Evolutionary conservation across 805 yeast genomes (phyloP), one percentile per base, ranked within the genome.

Genomic region (Tanozyma kutaoensis): DNA sequence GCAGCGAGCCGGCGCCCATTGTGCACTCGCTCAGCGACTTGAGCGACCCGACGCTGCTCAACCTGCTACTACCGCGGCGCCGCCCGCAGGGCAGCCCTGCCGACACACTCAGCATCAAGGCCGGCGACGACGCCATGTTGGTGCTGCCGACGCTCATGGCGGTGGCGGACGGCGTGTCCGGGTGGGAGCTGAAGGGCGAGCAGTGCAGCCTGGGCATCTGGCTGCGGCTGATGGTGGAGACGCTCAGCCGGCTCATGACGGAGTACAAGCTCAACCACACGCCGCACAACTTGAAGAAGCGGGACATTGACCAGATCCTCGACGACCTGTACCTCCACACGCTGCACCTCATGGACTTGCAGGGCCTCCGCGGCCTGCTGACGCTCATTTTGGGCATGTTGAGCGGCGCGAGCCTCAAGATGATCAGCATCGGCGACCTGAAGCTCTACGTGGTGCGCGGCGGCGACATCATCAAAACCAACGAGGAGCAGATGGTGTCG

Each of bases 51-150:
- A 45, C 70, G 1, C 60, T 52, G 28, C 44, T 65, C 20, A 58
- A 64, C 17, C 36, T 64, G 12, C 48, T 68, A 24, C 42, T 58
- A 15, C 74, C 73, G 3, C 50, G 62, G 34, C 48, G 73, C 42
- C 40, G 72, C 29, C 64, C 71, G 1, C 62, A 59, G 24, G 72
- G 72, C 3, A 62, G 68, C 14, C 70, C 71, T 0, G 54, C 51
- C 10, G 73, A 67, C 35, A 68, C 75, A 0, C 42, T 67, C 4
- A 60, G 69, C 6, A 56, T 68, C 24, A 62, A 62, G 34, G 67
- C 66, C 14, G 74, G 75, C 1, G 75, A 68, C 34, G 75, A 68
- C 38, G 72, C 75, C 7, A 64, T 68, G 71, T 46, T 68, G 23
- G 63, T 66, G 2, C 61, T 69, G 3, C 70, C 72, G 0, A 55